A percentile compares a stretch with the other conserved stretches of the same genome.
Evolutionary conservation across 2,329 filamentous ascomycete species (phyloP).

Genomic region (Nakataea oryzae): DNA sequence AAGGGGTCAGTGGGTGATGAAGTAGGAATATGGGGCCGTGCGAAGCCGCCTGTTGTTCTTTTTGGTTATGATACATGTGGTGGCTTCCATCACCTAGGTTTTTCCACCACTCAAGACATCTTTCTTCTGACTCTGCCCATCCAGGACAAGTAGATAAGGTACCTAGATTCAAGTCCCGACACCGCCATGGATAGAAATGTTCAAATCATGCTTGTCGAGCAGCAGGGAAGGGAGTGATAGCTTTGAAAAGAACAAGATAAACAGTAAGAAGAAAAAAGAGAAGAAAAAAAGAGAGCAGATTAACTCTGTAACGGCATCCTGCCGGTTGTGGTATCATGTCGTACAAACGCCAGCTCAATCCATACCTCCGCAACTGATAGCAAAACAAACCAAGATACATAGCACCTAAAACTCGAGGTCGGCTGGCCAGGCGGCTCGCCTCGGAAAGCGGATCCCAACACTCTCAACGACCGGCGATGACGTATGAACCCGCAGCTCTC

Average conservation of each 20-base stretch:
- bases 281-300: background rate
- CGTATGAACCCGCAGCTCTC: slow-evolving; percentile 47
- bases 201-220: background rate
- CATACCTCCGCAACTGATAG: background rate
- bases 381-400: background rate
- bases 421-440: background rate
- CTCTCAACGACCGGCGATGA: slow-evolving; percentile 28
- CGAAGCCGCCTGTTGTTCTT: too few relatives aligned
- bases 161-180: background rate
- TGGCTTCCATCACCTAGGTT: background rate
- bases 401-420: background rate
- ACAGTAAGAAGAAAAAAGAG: too few relatives aligned
- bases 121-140: background rate
- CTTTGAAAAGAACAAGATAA: background rate
- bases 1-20: background rate
- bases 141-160: background rate
- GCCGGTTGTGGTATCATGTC: background rate
- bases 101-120: background rate
- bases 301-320: background rate
- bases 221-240: too few relatives aligned
- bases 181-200: too few relatives aligned
- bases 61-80: background rate
- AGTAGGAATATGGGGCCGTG: too few relatives aligned
- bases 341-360: background rate
- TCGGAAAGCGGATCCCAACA: background rate